Percentiles rank a stretch among this genome's conserved stretches.
Evolutionary conservation across 345 rosid species (phyloP).

Genomic region (Isatis tinctoria): DNA sequence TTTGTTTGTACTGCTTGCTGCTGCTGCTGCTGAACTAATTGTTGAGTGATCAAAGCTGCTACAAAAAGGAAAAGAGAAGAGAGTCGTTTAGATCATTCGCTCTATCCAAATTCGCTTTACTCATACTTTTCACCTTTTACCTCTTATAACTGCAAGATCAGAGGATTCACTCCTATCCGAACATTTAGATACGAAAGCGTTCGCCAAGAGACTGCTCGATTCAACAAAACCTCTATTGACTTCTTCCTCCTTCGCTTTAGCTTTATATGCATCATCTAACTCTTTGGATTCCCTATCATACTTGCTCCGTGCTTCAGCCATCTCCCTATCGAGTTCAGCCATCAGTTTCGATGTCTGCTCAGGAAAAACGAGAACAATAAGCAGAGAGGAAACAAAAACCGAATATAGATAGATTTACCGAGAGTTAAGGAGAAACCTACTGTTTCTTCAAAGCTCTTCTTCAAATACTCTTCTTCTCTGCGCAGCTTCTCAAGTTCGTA

Average conservation of each 20-base stretch:
- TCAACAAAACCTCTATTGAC: neutral
- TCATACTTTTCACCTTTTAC: neutral
- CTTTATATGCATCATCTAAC: neutral
- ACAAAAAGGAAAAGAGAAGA: neutral
- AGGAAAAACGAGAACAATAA: conserved; percentile 2
- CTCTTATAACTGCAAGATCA: conserved; percentile 5
- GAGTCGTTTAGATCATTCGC: neutral
- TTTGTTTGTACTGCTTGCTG: neutral
- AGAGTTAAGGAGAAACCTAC: neutral
- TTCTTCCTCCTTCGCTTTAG: neutral
- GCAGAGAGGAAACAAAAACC: neutral
- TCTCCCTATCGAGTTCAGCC: conserved; percentile 15
- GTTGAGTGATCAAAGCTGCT: conserved; percentile 12
- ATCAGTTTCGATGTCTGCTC: conserved; percentile 10
- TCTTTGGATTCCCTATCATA: conserved; percentile 7
- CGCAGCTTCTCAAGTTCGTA: conserved; percentile 19
- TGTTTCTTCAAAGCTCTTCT: neutral
- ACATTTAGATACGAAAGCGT: neutral
- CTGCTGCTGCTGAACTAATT: neutral
- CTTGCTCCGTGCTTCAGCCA: conserved; percentile 16
- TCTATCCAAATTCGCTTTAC: neutral
- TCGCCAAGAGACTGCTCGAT: conserved; percentile 8
- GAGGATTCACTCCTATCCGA: neutral
- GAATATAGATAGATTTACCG: neutral
- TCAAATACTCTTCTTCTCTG: neutral